Conservation (phyloP, 116 monocot species). For the Zostera marina region DNA sequence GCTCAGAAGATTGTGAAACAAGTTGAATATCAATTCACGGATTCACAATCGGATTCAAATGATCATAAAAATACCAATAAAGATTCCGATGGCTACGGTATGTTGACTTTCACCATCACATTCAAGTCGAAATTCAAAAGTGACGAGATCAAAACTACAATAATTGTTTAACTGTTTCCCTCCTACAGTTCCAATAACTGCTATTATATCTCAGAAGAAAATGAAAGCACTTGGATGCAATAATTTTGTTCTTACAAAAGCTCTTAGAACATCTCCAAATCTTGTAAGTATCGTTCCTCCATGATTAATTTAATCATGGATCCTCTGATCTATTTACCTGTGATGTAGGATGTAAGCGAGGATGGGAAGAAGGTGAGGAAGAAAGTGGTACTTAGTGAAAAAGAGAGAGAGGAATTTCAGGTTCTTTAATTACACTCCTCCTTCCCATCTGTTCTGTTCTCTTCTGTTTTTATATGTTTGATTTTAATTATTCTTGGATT, state of each 20-base stretch:
- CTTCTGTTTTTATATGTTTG: neutral
- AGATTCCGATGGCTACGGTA: slow-evolving; percentile 76
- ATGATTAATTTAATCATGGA: neutral
- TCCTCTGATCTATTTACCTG: too few relatives aligned
- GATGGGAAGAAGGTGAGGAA: slow-evolving; percentile 69
- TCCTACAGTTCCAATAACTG: slow-evolving; percentile 58
- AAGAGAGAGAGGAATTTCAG: slow-evolving; percentile 68
- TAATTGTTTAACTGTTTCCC: neutral
- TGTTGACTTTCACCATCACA: too few relatives aligned
- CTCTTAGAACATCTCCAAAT: slow-evolving; percentile 58
- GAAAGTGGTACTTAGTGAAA: slow-evolving; percentile 41
- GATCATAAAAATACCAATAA: slow-evolving; percentile 67
- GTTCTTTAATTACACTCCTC: slow-evolving; percentile 16
- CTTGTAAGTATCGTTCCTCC: slow-evolving; percentile 29
- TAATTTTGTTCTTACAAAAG: slow-evolving; percentile 46
- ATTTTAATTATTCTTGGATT: neutral
- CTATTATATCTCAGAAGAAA: slow-evolving; percentile 65
- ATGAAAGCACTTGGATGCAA: slow-evolving; percentile 43
- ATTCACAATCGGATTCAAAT: slow-evolving; percentile 48
- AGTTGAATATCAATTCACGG: slow-evolving; percentile 79
- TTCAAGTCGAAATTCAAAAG: too few relatives aligned
- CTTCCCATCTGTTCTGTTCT: too few relatives aligned
- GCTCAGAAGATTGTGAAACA: slow-evolving; percentile 16
- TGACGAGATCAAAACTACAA: too few relatives aligned
- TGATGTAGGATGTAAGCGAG: slow-evolving; percentile 39